Base-by-base conservation (phyloP, 2,329 filamentous ascomycete genomes). In the Cytospora leucostoma region DNA sequence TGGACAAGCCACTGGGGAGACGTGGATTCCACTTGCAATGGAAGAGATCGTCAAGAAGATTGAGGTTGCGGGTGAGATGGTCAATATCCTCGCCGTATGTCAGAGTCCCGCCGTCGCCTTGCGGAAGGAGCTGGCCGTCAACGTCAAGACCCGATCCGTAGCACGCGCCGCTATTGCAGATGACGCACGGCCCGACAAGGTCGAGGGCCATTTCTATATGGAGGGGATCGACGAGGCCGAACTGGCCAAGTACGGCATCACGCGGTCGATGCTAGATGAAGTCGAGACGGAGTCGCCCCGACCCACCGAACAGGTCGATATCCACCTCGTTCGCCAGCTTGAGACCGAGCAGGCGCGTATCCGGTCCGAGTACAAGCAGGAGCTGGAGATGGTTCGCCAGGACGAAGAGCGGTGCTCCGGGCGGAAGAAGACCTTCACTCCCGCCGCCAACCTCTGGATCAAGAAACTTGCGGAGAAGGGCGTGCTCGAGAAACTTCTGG, bases 61-160 rank as follows among this genome's bases (percentile, higher is more conserved):
- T 67, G 84, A 85, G 66, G 86, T 85, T 38, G 85, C 82, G 12
- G 82, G 86, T 59, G 82, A 91, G 35, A 84, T 88, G n/a, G 96
- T 92, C 76, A 93, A 86, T 67, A 84, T 96, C 44, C 80, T 96
- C 56, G 88, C 91, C 32, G 77, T 97, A 2, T 89, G 89, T 66
- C 83, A 84, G 63, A 89, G 88, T 63, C 88, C 91, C 0, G 74
- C 90, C 1, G 70, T 76, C 13, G 73, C 76, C 3, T 76, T 87
- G 12, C 79, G 71, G 63, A 83, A 64, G 73, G 76, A 74, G 6
- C 78, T 88, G 27, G 77, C 79, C 2, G 65, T 70, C 32, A 79
- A 77, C 53, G 70, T 82, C 61, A 73, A 52, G 40, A 37, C 52
- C n/a, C 38, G 65, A 4, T 62, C 56, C 10, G 56, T 38, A 79